phyloP scores from a whole-genome alignment of 345 rosid genomes.

The Citrus sinensis region DVS_A1.0 CM039166.1:13759501-13760000 shows the following conservation, averaged over 20 bases:
- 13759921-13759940: not conserved
- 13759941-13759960: not conserved
- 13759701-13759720: slow-evolving; percentile 76
- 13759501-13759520: slow-evolving; percentile 89
- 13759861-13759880: not conserved
- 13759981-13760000: not conserved
- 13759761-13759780: slow-evolving; percentile 69
- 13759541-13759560: slow-evolving; percentile 98
- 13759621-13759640: slow-evolving; percentile 12
- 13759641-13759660: slow-evolving; percentile 90
- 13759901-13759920: not conserved
- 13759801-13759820: slow-evolving; percentile 66
- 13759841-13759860: slow-evolving; percentile 2
- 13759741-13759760: slow-evolving; percentile 88
- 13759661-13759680: slow-evolving; percentile 77
- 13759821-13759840: not conserved
- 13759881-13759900: not conserved
- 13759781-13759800: slow-evolving; percentile 89
- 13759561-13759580: slow-evolving; percentile 62
- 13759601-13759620: slow-evolving; percentile 10
- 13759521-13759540: slow-evolving; percentile 99
- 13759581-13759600: slow-evolving; percentile 11
- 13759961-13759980: not conserved
- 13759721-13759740: slow-evolving; percentile 73
- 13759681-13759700: slow-evolving; percentile 86